Percentiles rank a stretch among this genome's conserved stretches.
These are phyloP conservation scores for Cadophora malorum DNA, from an alignment of 2,329 filamentous ascomycete genomes.

Conservation along the genomic window DNA sequence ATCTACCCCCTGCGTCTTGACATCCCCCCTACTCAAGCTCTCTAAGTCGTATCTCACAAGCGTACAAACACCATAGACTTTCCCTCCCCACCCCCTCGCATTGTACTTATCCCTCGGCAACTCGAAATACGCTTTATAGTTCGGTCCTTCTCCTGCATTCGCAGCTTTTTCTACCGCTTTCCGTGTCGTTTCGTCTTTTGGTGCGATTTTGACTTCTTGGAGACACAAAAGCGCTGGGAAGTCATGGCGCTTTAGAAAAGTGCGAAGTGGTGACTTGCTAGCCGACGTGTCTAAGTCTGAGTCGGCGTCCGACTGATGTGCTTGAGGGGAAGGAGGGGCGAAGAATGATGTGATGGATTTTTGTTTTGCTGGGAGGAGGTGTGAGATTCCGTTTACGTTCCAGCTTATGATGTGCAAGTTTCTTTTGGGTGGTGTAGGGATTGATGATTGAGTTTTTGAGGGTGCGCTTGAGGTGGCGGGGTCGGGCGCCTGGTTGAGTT, in stretches of 20 bases:
- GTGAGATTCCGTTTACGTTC: slow-evolving; percentile 31
- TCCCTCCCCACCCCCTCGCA: slow-evolving; percentile 55
- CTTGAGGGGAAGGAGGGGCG: slow-evolving; percentile 18
- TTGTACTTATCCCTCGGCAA: slow-evolving; percentile 57
- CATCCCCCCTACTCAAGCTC: slow-evolving; percentile 37
- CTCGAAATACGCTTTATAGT: slow-evolving; percentile 53
- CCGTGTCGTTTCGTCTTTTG: slow-evolving; percentile 49
- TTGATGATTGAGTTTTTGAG: neutral
- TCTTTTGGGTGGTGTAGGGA: neutral
- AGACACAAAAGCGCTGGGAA: slow-evolving; percentile 54
- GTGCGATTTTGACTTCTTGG: slow-evolving; percentile 57
- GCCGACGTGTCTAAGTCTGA: neutral
- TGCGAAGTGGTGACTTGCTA: slow-evolving; percentile 43
- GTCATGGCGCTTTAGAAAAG: slow-evolving; percentile 51
- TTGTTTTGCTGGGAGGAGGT: slow-evolving; percentile 24
- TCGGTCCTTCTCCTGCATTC: slow-evolving; percentile 43
- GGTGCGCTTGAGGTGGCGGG: neutral
- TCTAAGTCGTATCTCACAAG: slow-evolving; percentile 52
- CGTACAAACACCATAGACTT: slow-evolving; percentile 58
- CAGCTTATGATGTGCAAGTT: slow-evolving; percentile 21
- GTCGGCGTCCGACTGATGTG: neutral
- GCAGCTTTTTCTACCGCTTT: slow-evolving; percentile 49
- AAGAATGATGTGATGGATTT: slow-evolving; percentile 32
- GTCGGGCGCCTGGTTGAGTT: slow-evolving; percentile 2
- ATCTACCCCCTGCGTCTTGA: slow-evolving; percentile 48